Conservation (phyloP, 140 eudicot genomes). For the Stevia rebaudiana region DNA sequence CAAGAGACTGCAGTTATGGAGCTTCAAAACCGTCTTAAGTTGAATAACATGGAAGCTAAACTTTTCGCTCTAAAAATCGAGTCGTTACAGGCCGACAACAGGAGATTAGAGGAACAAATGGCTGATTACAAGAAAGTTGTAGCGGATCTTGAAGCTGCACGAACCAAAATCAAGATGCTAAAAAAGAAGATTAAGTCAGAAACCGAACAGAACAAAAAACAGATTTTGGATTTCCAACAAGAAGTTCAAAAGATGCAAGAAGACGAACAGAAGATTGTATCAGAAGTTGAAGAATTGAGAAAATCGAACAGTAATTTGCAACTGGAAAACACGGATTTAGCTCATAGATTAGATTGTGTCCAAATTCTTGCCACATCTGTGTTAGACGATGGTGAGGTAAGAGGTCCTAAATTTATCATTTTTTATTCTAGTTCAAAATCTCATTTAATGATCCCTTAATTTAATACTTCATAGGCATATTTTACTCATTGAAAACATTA, state of each 20-base stretch:
- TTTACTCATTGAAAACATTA: no score
- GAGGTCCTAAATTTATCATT: no score
- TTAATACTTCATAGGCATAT: no score
- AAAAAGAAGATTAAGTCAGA: conserved; percentile 56
- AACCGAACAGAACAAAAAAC: conserved; percentile 55
- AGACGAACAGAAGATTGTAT: conserved; percentile 34
- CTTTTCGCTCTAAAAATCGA: conserved; percentile 54
- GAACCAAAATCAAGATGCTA: conserved; percentile 54
- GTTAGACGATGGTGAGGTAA: conserved; percentile 71
- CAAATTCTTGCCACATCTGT: conserved; percentile 59
- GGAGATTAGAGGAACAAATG: conserved; percentile 54
- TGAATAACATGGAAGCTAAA: conserved; percentile 70
- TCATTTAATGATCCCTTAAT: no score
- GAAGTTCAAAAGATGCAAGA: conserved; percentile 59
- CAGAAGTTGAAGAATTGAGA: conserved; percentile 48
- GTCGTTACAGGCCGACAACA: conserved; percentile 67
- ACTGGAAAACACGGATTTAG: conserved; percentile 61
- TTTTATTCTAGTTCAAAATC: no score
- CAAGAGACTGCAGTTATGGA: conserved; percentile 82
- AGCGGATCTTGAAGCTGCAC: conserved; percentile 68
- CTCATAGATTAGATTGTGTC: conserved; percentile 53
- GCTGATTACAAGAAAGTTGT: conserved; percentile 48
- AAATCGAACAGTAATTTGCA: conserved; percentile 40
- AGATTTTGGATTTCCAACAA: conserved; percentile 45
- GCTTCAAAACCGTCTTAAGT: conserved; percentile 75